phyloP scores from a whole-genome alignment of 139 green algal species.

The Pleodorina starrii region DNA sequence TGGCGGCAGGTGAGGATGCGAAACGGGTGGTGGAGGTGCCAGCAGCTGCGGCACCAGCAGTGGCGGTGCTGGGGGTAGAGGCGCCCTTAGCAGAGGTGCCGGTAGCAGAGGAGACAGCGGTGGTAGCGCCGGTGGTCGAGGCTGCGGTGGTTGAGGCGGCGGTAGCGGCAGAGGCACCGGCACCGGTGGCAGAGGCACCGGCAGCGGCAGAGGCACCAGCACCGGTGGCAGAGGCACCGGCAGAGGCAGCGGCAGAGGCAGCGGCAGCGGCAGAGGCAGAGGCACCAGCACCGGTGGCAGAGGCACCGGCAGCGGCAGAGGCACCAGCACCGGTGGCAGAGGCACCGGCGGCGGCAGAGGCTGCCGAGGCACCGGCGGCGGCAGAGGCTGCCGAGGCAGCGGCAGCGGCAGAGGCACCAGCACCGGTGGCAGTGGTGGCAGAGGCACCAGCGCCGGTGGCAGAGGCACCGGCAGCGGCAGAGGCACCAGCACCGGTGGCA shows the following conservation, averaged over 20 bases:
- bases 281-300: not conserved
- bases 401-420: no score
- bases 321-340: no score
- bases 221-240: not conserved
- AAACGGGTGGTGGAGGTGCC: not conserved
- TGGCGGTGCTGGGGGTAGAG: not conserved
- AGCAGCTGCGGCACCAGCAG: not conserved
- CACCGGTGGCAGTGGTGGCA: no score
- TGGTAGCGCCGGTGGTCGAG: not conserved
- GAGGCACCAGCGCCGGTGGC: not conserved
- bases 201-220: not conserved
- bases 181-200: not conserved
- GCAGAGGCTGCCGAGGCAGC: no score
- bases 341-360: no score
- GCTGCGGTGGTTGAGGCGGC: not conserved
- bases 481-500: not conserved
- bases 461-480: not conserved
- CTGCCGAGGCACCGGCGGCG: no score
- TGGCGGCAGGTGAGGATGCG: not conserved
- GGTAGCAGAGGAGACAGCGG: not conserved
- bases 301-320: no score
- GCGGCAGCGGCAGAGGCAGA: not conserved
- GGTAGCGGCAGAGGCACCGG: not conserved
- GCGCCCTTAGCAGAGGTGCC: not conserved
- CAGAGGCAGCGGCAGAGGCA: not conserved